These are phyloP conservation scores for Talaromyces sp. DNA, from an alignment of 2,329 filamentous ascomycete species.

Conservation along the genomic window DNA sequence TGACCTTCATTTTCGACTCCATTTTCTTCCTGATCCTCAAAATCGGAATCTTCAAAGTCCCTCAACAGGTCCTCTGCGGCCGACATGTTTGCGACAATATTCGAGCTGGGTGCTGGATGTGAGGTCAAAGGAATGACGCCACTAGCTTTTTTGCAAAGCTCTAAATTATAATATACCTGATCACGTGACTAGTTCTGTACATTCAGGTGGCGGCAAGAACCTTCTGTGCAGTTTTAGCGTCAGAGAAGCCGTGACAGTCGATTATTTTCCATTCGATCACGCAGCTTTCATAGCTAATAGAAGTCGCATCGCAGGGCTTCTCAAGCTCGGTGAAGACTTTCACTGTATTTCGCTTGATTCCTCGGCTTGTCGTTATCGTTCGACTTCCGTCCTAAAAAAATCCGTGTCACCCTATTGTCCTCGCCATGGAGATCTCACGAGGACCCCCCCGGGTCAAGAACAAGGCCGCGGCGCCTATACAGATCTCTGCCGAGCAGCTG, in stretches of 20 bases:
- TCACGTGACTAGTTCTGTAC: conserved; percentile 19
- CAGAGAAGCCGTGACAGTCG: background rate
- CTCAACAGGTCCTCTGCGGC: conserved; percentile 90
- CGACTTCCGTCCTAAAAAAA: background rate
- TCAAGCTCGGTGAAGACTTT: conserved; percentile 2
- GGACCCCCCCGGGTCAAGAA: conserved; percentile 97
- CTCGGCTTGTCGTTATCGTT: background rate
- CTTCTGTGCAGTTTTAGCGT: conserved; percentile 9
- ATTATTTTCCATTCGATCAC: conserved; percentile 17
- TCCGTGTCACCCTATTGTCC: background rate
- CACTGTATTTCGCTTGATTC: background rate
- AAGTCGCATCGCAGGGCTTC: conserved; percentile 3
- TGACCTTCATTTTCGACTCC: conserved; percentile 54
- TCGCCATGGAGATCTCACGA: conserved; percentile 79
- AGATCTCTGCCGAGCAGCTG: conserved; percentile 96
- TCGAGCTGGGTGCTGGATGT: background rate
- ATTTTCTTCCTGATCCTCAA: conserved; percentile 73
- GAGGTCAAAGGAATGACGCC: conserved; percentile 3
- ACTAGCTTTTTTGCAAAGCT: conserved; percentile 17
- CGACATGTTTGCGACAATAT: conserved; percentile 60
- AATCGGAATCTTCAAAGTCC: conserved; percentile 66
- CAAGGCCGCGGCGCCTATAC: conserved; percentile 84
- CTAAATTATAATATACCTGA: conserved; percentile 5
- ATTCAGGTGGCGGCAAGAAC: conserved; percentile 21
- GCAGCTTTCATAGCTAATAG: background rate